Evolutionary conservation across 1,284 basidiomycete genomes (phyloP).

Genomic region (Ceratorhiza oryzae-sativae): DNA sequence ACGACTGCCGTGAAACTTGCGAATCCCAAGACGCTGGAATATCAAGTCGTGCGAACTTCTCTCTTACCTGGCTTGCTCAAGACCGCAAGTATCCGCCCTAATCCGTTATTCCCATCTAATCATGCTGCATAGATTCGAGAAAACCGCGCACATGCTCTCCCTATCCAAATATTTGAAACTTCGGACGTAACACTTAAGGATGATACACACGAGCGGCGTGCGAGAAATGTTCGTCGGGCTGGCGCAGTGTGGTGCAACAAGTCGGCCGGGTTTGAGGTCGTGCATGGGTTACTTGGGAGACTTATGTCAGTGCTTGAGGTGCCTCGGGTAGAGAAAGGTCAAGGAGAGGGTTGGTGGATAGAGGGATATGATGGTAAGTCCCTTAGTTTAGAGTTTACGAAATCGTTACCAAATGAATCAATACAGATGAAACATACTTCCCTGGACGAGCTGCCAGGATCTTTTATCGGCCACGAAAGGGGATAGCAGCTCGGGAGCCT

Average conservation of each 20-base stretch:
- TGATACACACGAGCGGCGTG: constrained; percentile 75
- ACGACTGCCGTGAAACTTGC: constrained; percentile 87
- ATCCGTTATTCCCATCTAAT: background rate
- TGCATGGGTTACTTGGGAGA: constrained; percentile 93
- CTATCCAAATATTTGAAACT: constrained; percentile 93
- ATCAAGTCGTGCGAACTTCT: constrained; percentile 96
- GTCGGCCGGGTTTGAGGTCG: constrained; percentile 95
- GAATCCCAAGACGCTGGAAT: constrained; percentile 97
- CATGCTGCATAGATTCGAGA: constrained; percentile 69
- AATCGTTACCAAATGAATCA: background rate
- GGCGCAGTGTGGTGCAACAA: constrained; percentile 96
- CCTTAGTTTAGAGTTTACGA: background rate
- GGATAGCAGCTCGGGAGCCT: constrained; percentile 16
- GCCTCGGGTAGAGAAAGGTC: constrained; percentile 70
- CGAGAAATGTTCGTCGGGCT: constrained; percentile 86
- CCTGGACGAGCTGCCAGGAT: constrained; percentile 93
- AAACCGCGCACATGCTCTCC: constrained; percentile 92
- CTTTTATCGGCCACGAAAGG: constrained; percentile 70
- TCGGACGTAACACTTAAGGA: constrained; percentile 96
- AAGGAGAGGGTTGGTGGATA: constrained; percentile 84
- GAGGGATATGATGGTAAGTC: constrained; percentile 78
- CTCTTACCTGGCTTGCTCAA: constrained; percentile 96
- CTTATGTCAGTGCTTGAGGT: constrained; percentile 95
- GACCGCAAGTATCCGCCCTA: constrained; percentile 55
- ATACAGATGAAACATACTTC: constrained; percentile 87